These are phyloP conservation scores for Nematocida sp. DNA, from an alignment of 371 early-diverging fungal genomes.

Conservation along the genomic window DNA sequence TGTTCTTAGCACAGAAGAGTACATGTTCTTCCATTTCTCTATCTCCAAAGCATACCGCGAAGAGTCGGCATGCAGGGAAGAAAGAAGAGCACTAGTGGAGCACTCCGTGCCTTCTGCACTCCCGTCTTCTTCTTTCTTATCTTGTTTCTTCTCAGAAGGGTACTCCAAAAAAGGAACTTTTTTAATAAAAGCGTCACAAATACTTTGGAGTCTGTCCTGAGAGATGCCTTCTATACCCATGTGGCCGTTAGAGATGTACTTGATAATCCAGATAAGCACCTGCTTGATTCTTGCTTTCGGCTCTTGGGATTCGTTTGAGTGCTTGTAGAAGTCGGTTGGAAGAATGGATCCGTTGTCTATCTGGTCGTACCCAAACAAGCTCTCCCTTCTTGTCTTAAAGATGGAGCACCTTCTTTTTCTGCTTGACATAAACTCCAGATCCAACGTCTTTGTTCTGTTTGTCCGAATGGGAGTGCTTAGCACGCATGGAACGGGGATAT, in stretches of 20 bases:
- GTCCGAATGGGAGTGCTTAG: too few species aligned
- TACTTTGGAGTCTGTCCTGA: not conserved
- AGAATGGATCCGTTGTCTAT: slow-evolving; percentile 17
- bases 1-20: not conserved
- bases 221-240: slow-evolving; percentile 22
- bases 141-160: not conserved
- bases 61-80: not conserved
- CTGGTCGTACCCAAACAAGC: slow-evolving; percentile 43
- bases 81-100: too few species aligned
- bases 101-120: not conserved
- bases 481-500: too few species aligned
- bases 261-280: slow-evolving; percentile 38
- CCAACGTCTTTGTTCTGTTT: too few species aligned
- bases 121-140: not conserved
- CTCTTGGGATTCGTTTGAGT: slow-evolving; percentile 25
- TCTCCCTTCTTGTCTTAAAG: slow-evolving; percentile 23
- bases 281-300: slow-evolving; percentile 30
- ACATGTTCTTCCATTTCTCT: slow-evolving; percentile 38
- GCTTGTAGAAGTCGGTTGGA: slow-evolving; percentile 40
- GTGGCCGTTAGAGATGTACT: slow-evolving; percentile 25
- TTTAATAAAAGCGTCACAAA: slow-evolving; percentile 28
- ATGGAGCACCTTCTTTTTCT: slow-evolving; percentile 20
- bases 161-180: slow-evolving; percentile 5
- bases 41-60: not conserved
- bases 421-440: too few species aligned